A percentile compares a stretch with the other conserved stretches of the same genome.
phyloP scores from a whole-genome alignment of 2,329 filamentous ascomycete species.

The Pseudocercospora crystallina region DNA sequence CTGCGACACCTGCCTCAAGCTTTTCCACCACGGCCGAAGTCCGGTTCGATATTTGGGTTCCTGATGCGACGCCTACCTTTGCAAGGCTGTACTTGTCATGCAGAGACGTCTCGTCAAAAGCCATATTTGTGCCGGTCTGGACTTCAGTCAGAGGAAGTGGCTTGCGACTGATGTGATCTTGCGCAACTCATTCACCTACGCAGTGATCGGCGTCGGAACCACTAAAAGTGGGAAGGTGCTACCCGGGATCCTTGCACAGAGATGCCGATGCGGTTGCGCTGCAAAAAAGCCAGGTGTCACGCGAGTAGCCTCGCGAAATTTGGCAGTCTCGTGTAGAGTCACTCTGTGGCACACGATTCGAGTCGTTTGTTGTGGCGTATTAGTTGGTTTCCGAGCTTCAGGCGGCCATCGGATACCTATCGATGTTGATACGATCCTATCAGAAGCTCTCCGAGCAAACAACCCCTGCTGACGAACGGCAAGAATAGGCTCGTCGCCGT shows the following conservation, averaged over 20 bases:
- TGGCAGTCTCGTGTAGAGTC: too few species aligned
- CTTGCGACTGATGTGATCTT: too few species aligned
- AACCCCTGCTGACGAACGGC: constrained; percentile 2
- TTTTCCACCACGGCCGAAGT: constrained; percentile 27
- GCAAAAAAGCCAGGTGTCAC: too few species aligned
- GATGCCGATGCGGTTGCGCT: too few species aligned
- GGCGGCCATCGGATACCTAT: constrained; percentile 1
- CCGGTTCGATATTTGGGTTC: constrained; percentile 33
- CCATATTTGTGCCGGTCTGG: constrained; percentile 10
- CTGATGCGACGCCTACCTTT: constrained; percentile 28
- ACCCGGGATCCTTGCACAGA: neutral
- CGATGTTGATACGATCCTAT: too few species aligned
- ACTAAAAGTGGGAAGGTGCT: neutral
- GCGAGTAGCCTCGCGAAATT: too few species aligned
- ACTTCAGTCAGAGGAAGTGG: too few species aligned
- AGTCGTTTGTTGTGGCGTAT: too few species aligned
- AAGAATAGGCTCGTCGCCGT: neutral
- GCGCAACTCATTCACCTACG: too few species aligned
- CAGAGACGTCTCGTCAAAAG: constrained; percentile 21
- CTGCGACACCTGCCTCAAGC: constrained; percentile 12
- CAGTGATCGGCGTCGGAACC: neutral
- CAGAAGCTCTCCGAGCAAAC: too few species aligned
- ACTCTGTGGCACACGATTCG: too few species aligned
- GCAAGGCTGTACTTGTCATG: constrained; percentile 25
- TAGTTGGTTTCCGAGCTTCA: neutral